phyloP scores from a whole-genome alignment of 306 rosid species.

The Hippophae rhamnoides region DNA sequence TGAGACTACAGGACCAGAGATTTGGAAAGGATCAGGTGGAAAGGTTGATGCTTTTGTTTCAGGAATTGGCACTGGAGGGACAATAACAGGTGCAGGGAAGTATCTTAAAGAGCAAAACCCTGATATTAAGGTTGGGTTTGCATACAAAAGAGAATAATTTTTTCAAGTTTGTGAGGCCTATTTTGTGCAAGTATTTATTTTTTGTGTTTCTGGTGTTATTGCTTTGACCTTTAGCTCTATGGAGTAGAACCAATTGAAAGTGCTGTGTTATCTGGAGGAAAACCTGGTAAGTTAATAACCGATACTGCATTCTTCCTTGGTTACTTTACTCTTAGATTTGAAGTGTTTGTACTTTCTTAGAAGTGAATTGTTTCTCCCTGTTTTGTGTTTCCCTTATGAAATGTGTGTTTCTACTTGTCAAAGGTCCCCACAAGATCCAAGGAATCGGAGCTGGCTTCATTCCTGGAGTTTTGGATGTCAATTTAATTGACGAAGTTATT shows the following conservation, averaged over 20 bases:
- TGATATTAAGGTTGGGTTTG: constrained; percentile 43
- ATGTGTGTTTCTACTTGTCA: constrained; percentile 15
- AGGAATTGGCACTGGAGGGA: constrained; percentile 81
- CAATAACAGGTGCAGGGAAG: constrained; percentile 73
- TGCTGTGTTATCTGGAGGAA: constrained; percentile 75
- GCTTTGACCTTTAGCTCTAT: constrained; percentile 34
- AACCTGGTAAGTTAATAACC: constrained; percentile 47
- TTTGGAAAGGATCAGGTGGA: constrained; percentile 66
- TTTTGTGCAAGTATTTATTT: constrained; percentile 6
- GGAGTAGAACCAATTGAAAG: constrained; percentile 81
- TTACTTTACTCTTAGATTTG: not conserved
- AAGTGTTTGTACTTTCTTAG: not conserved
- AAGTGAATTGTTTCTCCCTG: not conserved
- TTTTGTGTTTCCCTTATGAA: constrained; percentile 7
- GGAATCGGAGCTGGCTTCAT: constrained; percentile 88
- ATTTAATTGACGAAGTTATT: constrained; percentile 51
- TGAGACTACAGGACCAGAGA: constrained; percentile 84
- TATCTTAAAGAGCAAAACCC: constrained; percentile 72
- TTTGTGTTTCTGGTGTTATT: constrained; percentile 6
- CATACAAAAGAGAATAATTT: not conserved
- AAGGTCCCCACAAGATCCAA: constrained; percentile 89
- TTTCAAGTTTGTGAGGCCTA: not conserved
- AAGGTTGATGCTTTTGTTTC: constrained; percentile 60
- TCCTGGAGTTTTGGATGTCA: constrained; percentile 68
- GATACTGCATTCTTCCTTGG: too few relatives aligned